Evolutionary conservation across 2,329 filamentous ascomycete species (phyloP), one percentile per base, ranked within the genome.

Genomic region (Anthostomella pinea): DNA sequence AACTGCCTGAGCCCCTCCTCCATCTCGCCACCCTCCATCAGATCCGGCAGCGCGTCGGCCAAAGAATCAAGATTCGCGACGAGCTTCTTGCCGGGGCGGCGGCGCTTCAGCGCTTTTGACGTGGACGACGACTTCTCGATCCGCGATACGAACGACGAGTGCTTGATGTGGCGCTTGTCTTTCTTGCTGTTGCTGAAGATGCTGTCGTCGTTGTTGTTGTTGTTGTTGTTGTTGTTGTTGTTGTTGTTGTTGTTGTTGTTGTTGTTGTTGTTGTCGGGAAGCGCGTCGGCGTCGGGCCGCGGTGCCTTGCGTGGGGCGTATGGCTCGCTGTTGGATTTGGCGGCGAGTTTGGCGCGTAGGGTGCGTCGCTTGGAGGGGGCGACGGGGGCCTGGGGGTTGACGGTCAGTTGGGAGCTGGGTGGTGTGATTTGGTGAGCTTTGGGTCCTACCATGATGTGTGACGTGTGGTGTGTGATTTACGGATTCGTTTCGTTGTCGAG

Each of bases 241-340:
- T 83, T 85, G 68, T 91, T 95, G 68, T 94, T 87, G 58, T 78
- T 82, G 65, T 96, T 97, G 46, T 75, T 81, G 36, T 80, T 75
- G 43, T 80, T 68, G 63, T 90, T 90, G 42, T 60, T 46, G 58
- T 80, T 74, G 29, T 29, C 38, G 2, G n/a, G n/a, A n/a, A n/a
- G n/a, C 10, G 74, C 69, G 30, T 66, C 57, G 49, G 75, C 71
- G 51, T 72, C 65, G 31, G 66, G 56, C 34, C 73, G 75, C 59
- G 74, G 72, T 9, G 69, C 66, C 53, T 72, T 73, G 57, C 69
- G 64, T 33, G 76, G 72, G 15, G 71, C 60, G 43, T 73, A 67
- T 8, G 70, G 69, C 57, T 73, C 69, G 42, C 68, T 9, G 13
- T 43, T 65, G 29, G 75, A 59, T 51, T 73, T 72, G 43, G 70